Percentiles rank a stretch among this genome's conserved stretches.
Evolutionary conservation across 352 stramenopile species (phyloP).

Genomic region (Globisporangium carolinianum): DNA sequence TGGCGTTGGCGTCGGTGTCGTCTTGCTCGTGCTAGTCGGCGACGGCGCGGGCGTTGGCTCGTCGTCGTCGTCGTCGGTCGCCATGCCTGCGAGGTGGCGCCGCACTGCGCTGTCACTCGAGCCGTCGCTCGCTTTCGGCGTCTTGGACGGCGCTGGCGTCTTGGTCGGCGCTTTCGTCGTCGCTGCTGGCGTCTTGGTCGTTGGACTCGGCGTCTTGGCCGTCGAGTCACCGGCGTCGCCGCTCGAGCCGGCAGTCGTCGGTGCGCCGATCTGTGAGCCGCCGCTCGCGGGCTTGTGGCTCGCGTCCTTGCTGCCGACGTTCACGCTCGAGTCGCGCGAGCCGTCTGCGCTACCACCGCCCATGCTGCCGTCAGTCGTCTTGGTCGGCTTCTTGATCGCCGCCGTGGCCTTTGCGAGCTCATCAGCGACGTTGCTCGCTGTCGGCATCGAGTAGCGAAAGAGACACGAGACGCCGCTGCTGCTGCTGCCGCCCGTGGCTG

Average conservation of each 20-base stretch:
- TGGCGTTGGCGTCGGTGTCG: constrained; percentile 8
- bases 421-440: constrained; percentile 32
- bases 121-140: constrained; percentile 1
- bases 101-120: constrained; percentile 1
- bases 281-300: constrained; percentile 1
- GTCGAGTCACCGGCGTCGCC: constrained; percentile 9
- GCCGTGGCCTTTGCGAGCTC: constrained; percentile 19
- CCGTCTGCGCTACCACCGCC: constrained; percentile 11
- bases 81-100: constrained; percentile 6
- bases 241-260: constrained; percentile 6
- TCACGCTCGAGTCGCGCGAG: constrained; percentile 11
- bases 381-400: constrained; percentile 2
- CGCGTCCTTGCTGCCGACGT: constrained; percentile 11
- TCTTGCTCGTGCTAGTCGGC: constrained; percentile 19
- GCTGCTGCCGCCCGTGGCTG: constrained; percentile 4
- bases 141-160: constrained; percentile 6
- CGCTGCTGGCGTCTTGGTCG: constrained; percentile 17
- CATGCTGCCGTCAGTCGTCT: constrained; percentile 5
- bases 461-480: constrained; percentile 27
- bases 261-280: not conserved
- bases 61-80: not conserved
- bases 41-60: constrained; percentile 1
- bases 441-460: constrained; percentile 53
- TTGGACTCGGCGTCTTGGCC: constrained; percentile 17
- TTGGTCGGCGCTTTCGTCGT: constrained; percentile 21